Percentiles rank a stretch among this genome's conserved stretches.
Conservation (phyloP, 768 basidiomycete species). For the Amanita rubescens region DNA sequence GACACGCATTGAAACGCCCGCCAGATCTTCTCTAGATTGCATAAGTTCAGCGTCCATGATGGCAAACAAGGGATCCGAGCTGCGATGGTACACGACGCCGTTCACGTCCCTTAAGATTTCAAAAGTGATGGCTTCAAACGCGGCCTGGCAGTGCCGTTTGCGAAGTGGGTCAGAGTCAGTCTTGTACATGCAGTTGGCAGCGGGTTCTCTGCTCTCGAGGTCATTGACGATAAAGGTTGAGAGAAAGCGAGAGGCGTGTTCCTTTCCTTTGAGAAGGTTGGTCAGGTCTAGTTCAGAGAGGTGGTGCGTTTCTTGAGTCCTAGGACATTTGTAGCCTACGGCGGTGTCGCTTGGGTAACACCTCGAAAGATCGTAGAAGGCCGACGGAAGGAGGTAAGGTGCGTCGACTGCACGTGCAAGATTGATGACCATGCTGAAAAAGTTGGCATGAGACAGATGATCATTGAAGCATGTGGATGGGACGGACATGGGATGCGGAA, state of each 20-base stretch:
- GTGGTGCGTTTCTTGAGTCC: slow-evolving; percentile 27
- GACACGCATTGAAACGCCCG: slow-evolving; percentile 39
- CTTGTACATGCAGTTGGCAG: slow-evolving; percentile 40
- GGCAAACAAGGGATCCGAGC: slow-evolving; percentile 63
- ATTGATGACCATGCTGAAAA: slow-evolving; percentile 41
- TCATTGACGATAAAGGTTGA: slow-evolving; percentile 73
- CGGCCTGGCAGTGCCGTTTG: slow-evolving; percentile 56
- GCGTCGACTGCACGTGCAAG: slow-evolving; percentile 52
- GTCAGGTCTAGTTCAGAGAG: slow-evolving; percentile 51
- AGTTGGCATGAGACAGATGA: background rate
- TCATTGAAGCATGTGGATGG: background rate
- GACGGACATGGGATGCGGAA: slow-evolving; percentile 67
- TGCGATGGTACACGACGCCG: slow-evolving; percentile 56
- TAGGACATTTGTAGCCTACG: slow-evolving; percentile 36
- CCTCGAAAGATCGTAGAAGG: slow-evolving; percentile 77
- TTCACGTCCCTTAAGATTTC: slow-evolving; percentile 70
- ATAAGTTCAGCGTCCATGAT: slow-evolving; percentile 61
- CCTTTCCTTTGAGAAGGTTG: slow-evolving; percentile 57
- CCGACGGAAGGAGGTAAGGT: slow-evolving; percentile 57
- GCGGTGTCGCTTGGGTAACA: slow-evolving; percentile 55
- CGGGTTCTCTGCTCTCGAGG: slow-evolving; percentile 56
- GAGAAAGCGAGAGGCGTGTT: slow-evolving; percentile 65
- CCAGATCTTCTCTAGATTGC: slow-evolving; percentile 48
- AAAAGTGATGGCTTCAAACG: slow-evolving; percentile 69
- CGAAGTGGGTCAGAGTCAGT: slow-evolving; percentile 36